Evolutionary conservation across 805 yeast species (phyloP), one percentile per base, ranked within the genome.

Genomic region (Jamesozyma piceae): DNA sequence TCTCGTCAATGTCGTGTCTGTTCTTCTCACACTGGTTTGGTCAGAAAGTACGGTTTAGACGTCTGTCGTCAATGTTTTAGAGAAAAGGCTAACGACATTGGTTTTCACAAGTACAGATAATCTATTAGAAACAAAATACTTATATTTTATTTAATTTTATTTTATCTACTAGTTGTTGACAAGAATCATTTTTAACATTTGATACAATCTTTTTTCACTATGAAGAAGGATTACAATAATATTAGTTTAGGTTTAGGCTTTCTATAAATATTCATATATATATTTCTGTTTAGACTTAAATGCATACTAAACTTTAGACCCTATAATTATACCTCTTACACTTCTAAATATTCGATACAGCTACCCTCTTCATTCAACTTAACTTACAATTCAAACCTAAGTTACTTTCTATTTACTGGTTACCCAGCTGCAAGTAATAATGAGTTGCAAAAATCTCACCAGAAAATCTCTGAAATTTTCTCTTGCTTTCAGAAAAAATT

Each of bases 51-150:
- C 92, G 98, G 95, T 69, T 78, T 92, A 69, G 82, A 88, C 89
- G 80, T 92, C 81, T 90, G 97, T 78, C 95, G 99, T 85, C 99
- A 92, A 80, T 90, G 96, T 78, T 92, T 92, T 97, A 89, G 99
- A 82, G 99, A 92, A 79, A 90, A 80, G 78, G 97, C 99, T 66
- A 70, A 77, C 72, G 97, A 92, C 76, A 92, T 92, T 71, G 99
- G 99, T 69, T 92, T 92, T 95, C 72, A 79, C 92, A 92, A 92
- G 80, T 84, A 75, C 89, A 90, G 96, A 80, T 89, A 89, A 86
- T 62, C 50, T 27, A 29, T 30, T 33, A 20, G 3, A 21, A 21
- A 14, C 11, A n/a, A 20, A 20, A 24, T 20, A 22, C 13, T 35
- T 14, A 31, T 18, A 33, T 15, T 33, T 17, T 18, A n/a, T 31